A percentile compares a stretch with the other conserved stretches of the same genome.
These are phyloP conservation scores for Solanum ahanhuiri DNA, from an alignment of 257 asterid genomes.

Conservation along the genomic window DNA sequence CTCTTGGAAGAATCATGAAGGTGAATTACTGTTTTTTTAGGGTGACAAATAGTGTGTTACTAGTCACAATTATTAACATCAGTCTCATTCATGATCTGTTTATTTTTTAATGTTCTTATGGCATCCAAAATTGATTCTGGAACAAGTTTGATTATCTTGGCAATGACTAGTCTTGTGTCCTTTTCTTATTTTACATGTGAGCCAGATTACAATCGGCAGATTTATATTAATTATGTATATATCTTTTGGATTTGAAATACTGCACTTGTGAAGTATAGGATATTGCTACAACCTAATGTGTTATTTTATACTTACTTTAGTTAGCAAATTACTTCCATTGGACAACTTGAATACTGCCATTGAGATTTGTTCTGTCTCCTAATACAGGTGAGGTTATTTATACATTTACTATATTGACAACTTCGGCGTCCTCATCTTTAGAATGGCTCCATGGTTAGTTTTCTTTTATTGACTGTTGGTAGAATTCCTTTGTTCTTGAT, in stretches of 20 bases:
- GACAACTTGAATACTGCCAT: background rate
- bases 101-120: background rate
- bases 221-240: background rate
- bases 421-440: conserved; percentile 67
- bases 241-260: background rate
- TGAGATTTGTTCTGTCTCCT: conserved; percentile 3
- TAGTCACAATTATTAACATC: background rate
- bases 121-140: background rate
- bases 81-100: background rate
- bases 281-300: background rate
- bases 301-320: background rate
- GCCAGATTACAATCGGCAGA: background rate
- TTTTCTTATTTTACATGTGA: background rate
- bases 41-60: background rate
- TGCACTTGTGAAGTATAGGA: background rate
- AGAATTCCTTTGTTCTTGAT: background rate
- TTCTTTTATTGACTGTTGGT: background rate
- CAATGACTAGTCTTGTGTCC: background rate
- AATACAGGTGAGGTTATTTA: conserved; percentile 65
- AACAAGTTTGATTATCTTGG: background rate
- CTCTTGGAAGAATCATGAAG: conserved; percentile 80
- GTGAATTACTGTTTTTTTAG: conserved; percentile 20
- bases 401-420: conserved; percentile 84
- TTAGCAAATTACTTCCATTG: background rate
- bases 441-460: conserved; percentile 87